Conservation (phyloP, 257 asterid species). For the Scutellaria baicalensis region DNA sequence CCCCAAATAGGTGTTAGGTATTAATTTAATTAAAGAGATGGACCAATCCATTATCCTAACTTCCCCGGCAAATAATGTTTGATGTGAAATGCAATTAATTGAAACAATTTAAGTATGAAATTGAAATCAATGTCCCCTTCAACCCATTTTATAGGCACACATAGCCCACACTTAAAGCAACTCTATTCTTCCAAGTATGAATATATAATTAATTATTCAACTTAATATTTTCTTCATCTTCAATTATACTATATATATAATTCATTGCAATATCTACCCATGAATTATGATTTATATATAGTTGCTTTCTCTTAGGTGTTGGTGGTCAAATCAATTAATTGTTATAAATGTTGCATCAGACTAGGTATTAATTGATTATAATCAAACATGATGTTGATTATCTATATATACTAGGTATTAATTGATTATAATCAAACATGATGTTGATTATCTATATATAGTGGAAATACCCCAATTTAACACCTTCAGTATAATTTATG, state of each 20-base stretch:
- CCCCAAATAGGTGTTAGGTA: not conserved
- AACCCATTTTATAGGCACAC: not conserved
- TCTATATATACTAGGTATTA: too few species aligned
- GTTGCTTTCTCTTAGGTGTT: not conserved
- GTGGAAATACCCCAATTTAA: too few species aligned
- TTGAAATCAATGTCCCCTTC: slow-evolving; percentile 17
- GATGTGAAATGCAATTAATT: slow-evolving; percentile 27
- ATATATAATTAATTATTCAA: not conserved
- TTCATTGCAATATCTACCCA: not conserved
- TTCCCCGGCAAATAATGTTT: slow-evolving; percentile 31
- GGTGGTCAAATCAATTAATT: not conserved
- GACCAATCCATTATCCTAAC: slow-evolving; percentile 24
- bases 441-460: too few species aligned
- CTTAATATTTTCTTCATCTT: not conserved
- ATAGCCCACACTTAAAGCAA: slow-evolving; percentile 15
- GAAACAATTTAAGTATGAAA: slow-evolving; percentile 3
- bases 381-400: not conserved
- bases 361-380: not conserved
- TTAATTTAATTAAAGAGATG: slow-evolving; percentile 15
- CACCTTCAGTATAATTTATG: too few species aligned
- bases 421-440: too few species aligned
- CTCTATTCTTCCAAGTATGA: not conserved
- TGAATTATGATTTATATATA: too few species aligned
- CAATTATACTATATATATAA: too few species aligned
- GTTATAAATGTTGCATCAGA: not conserved